phyloP scores from a whole-genome alignment of 495 filamentous ascomycete species.

The Annulohypoxylon stygium region DNA sequence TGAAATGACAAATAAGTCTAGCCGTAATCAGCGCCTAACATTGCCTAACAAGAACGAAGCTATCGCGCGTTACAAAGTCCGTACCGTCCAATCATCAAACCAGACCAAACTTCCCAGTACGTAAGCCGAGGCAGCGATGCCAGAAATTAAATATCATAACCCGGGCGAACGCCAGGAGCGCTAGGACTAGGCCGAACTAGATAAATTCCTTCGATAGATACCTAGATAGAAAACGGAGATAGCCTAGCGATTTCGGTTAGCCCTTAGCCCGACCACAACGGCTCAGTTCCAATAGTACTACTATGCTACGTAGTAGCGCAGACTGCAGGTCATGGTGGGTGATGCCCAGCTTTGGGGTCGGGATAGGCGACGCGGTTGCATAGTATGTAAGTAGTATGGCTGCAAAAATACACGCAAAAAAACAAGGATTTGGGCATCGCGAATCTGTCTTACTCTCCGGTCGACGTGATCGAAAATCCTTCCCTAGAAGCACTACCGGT shows the following conservation, averaged over 20 bases:
- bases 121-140: conserved; percentile 28
- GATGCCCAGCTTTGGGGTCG: conserved; percentile 43
- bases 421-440: conserved; percentile 39
- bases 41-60: conserved; percentile 28
- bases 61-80: conserved; percentile 2
- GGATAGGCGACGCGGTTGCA: conserved; percentile 27
- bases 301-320: conserved; percentile 41
- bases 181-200: conserved; percentile 41
- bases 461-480: conserved; percentile 31
- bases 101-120: conserved; percentile 15
- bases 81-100: conserved; percentile 26
- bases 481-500: background rate
- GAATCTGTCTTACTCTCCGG: conserved; percentile 22
- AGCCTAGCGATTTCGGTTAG: conserved; percentile 42
- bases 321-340: conserved; percentile 40
- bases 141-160: conserved; percentile 6
- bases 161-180: conserved; percentile 24
- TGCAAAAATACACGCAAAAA: conserved; percentile 1
- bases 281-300: conserved; percentile 37
- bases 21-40: conserved; percentile 29
- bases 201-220: conserved; percentile 20
- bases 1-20: conserved; percentile 34
- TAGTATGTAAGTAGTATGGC: conserved; percentile 26
- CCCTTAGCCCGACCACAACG: conserved; percentile 36
- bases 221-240: conserved; percentile 23